Evolutionary conservation across 441 rosid genomes (phyloP), one percentile per base, ranked within the genome.

Genomic region (Raphanus hybrid): DNA sequence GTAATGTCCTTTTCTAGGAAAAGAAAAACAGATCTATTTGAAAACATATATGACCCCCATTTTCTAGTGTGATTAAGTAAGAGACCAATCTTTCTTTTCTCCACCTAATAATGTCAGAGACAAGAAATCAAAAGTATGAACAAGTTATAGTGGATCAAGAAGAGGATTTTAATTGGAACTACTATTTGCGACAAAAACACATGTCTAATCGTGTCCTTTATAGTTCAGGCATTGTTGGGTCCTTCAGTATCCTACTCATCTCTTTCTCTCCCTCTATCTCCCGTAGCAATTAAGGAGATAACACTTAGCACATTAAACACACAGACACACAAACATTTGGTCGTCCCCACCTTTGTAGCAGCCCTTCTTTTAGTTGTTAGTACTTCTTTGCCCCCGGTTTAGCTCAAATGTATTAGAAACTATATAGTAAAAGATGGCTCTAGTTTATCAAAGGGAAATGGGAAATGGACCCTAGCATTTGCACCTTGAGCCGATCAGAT

Each of bases 71-170:
- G 37, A 48, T 32, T 68, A 60, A 59, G 66, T 66, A 70, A 64
- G 68, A 71, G 73, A 48, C 8, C 69, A 66, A 67, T 67, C 45
- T 58, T 8, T 77, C 35, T 64, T 15, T 55, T 45, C 20, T 65
- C 72, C 73, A 77, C 75, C 76, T 71, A 77, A 77, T 77, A 71
- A 77, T 76, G 50, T 50, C 52, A 64, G 59, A 63, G 59, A 76
- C 75, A 76, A 10, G 64, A 69, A 32, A 69, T 32, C 14, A 59
- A 67, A 67, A 75, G 78, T 67, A 75, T 60, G 78, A 60, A 48
- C 73, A 29, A 26, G 73, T 26, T 54, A 54, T 70, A 70, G 71
- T 70, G 75, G 71, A 64, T 76, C 70, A 63, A 77, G 57, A 45
- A 70, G 34, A 70, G 67, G 61, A 57, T 70, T 64, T 64, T 12